Evolutionary conservation across 1,139 yeast species (phyloP).

Genomic region (Geotrichum carabidarum): DNA sequence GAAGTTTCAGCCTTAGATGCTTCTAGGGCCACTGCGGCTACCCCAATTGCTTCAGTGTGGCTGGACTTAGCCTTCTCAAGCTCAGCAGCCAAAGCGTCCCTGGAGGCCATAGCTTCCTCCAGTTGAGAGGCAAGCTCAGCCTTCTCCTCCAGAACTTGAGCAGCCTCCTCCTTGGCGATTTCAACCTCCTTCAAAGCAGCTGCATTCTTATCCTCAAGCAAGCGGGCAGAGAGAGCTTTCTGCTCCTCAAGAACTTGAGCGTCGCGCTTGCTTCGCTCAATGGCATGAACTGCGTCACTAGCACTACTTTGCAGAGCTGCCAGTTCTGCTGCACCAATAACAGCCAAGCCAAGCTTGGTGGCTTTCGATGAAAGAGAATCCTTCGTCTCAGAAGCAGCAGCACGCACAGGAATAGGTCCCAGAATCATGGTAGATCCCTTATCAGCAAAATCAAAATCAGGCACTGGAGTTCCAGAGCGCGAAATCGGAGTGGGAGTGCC

Average conservation of each 20-base stretch:
- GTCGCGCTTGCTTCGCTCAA: not conserved
- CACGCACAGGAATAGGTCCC: not conserved
- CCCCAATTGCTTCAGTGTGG: slow-evolving; percentile 13
- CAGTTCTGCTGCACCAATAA: slow-evolving; percentile 29
- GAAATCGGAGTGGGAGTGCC: slow-evolving; percentile 11
- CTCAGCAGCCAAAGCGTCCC: slow-evolving; percentile 20
- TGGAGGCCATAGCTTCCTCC: not conserved
- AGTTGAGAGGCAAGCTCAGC: slow-evolving; percentile 7
- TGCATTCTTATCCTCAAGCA: slow-evolving; percentile 2
- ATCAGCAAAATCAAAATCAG: not conserved
- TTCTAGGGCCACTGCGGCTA: slow-evolving; percentile 1
- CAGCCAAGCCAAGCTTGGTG: slow-evolving; percentile 28
- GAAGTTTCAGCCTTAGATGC: not conserved
- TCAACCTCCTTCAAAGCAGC: slow-evolving; percentile 9
- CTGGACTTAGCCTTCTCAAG: slow-evolving; percentile 1
- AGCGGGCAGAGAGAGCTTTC: slow-evolving; percentile 11
- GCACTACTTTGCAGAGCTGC: slow-evolving; percentile 31
- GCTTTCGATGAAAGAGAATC: slow-evolving; percentile 27
- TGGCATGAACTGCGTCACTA: not conserved
- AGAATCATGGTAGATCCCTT: slow-evolving; percentile 2
- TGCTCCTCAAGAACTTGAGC: slow-evolving; percentile 1
- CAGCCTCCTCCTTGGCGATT: slow-evolving; percentile 8
- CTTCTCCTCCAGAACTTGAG: slow-evolving; percentile 14
- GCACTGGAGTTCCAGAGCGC: slow-evolving; percentile 7
- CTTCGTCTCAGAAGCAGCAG: not conserved